Conservation (phyloP, 352 stramenopile genomes). For the Pythium coloratum region DNA sequence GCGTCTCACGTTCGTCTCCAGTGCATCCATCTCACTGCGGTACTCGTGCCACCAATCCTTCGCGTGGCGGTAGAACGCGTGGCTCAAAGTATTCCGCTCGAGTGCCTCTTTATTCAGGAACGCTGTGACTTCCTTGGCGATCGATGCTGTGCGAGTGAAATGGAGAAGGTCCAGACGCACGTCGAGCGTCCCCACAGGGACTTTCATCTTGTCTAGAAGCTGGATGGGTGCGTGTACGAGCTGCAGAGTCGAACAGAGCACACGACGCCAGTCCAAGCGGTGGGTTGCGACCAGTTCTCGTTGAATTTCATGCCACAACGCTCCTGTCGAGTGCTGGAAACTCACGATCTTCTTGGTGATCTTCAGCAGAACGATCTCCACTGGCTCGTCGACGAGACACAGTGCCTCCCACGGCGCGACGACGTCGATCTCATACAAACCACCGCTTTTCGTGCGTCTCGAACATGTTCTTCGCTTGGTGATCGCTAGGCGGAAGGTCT, state of each 20-base stretch:
- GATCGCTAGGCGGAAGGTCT: slow-evolving; percentile 61
- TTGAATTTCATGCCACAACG: slow-evolving; percentile 45
- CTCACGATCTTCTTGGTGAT: slow-evolving; percentile 48
- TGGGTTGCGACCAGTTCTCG: slow-evolving; percentile 67
- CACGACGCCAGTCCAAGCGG: slow-evolving; percentile 73
- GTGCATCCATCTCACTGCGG: slow-evolving; percentile 33
- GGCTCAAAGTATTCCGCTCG: slow-evolving; percentile 48
- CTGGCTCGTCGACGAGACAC: slow-evolving; percentile 60
- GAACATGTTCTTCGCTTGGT: slow-evolving; percentile 34
- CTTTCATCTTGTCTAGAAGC: slow-evolving; percentile 67
- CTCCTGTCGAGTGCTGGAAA: slow-evolving; percentile 21
- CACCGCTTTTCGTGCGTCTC: slow-evolving; percentile 24
- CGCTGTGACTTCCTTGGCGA: slow-evolving; percentile 40
- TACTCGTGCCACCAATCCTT: slow-evolving; percentile 88
- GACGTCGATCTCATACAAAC: slow-evolving; percentile 56
- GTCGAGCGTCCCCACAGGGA: slow-evolving; percentile 64
- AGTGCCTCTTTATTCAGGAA: slow-evolving; percentile 64
- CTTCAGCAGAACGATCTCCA: slow-evolving; percentile 67
- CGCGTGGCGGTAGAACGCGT: slow-evolving; percentile 80
- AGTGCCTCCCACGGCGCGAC: slow-evolving; percentile 64
- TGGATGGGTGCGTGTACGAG: slow-evolving; percentile 72
- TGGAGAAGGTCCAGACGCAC: slow-evolving; percentile 67
- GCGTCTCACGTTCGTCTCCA: slow-evolving; percentile 13
- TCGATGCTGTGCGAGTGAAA: slow-evolving; percentile 44
- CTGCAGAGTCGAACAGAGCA: slow-evolving; percentile 67